Conservation (phyloP, 345 rosid genomes). For the Pistacia vera region DNA sequence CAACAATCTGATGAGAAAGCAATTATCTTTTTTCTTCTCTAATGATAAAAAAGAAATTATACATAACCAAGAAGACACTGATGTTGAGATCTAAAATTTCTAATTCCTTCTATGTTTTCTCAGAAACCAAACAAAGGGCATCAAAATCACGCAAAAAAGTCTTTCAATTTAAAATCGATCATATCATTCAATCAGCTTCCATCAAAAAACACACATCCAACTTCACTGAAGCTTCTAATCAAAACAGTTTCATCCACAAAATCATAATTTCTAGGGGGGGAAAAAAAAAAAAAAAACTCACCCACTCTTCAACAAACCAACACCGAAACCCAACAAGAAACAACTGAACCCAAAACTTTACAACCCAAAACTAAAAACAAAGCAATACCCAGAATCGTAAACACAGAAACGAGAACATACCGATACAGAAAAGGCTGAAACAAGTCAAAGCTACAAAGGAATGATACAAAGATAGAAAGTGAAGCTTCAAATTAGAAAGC, state of each 20-base stretch:
- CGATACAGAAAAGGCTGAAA: background rate
- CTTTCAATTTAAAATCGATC: background rate
- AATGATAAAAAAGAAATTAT: background rate
- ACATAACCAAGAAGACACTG: background rate
- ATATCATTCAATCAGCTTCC: background rate
- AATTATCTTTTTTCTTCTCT: background rate
- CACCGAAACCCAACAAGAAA: background rate
- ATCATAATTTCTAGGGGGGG: background rate
- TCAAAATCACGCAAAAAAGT: background rate
- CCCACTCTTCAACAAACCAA: background rate
- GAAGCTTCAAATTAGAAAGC: background rate
- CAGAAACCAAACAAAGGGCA: background rate
- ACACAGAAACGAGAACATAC: slow-evolving; percentile 13
- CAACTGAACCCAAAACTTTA: background rate
- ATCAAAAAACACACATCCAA: background rate
- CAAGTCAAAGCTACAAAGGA: background rate
- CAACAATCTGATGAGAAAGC: background rate
- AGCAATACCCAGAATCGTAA: slow-evolving; percentile 4
- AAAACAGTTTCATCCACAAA: background rate
- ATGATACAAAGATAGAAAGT: background rate
- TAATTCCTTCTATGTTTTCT: background rate
- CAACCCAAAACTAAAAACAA: background rate
- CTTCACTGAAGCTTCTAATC: background rate
- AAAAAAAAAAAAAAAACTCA: background rate
- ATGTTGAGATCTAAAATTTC: background rate